phyloP scores from a whole-genome alignment of 257 asterid species.

The Linderniella brevidens region DNA sequence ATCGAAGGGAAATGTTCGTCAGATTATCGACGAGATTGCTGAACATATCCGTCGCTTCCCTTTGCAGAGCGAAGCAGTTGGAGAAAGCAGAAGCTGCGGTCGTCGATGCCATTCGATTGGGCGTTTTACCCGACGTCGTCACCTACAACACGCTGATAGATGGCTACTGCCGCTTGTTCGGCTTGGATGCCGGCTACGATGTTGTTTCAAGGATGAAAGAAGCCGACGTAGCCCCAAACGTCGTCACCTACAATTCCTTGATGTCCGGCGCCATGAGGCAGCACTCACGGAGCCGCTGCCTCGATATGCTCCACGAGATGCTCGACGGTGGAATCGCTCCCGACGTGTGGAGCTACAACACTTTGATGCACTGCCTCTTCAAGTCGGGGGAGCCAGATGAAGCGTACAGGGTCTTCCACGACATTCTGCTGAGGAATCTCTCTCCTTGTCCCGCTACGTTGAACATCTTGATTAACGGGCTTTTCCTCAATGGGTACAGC shows the following conservation, averaged over 20 bases:
- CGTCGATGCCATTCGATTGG: conserved; percentile 61
- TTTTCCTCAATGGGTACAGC: conserved; percentile 44
- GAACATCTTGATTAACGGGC: conserved; percentile 66
- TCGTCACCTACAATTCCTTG: conserved; percentile 65
- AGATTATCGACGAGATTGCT: conserved; percentile 55
- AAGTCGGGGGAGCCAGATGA: conserved; percentile 51
- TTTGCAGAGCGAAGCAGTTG: conserved; percentile 65
- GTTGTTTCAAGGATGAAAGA: conserved; percentile 57
- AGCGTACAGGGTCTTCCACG: conserved; percentile 48
- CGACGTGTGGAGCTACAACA: conserved; percentile 75
- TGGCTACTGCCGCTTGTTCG: conserved; percentile 51
- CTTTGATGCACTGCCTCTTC: conserved; percentile 62
- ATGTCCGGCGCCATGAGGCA: conserved; percentile 58
- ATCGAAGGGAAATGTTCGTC: too few relatives aligned
- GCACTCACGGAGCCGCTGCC: conserved; percentile 24
- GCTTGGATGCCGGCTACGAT: conserved; percentile 54
- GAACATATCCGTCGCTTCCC: conserved; percentile 62
- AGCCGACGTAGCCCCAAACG: conserved; percentile 57
- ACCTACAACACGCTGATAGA: conserved; percentile 70
- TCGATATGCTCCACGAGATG: conserved; percentile 67
- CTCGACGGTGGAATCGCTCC: conserved; percentile 37
- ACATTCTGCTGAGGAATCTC: conserved; percentile 28
- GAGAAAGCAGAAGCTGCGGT: conserved; percentile 72
- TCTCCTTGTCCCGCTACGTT: conserved; percentile 41
- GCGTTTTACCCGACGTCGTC: conserved; percentile 62